phyloP scores from a whole-genome alignment of 768 basidiomycete species.

The Leccinellum rugosiceps region DNA sequence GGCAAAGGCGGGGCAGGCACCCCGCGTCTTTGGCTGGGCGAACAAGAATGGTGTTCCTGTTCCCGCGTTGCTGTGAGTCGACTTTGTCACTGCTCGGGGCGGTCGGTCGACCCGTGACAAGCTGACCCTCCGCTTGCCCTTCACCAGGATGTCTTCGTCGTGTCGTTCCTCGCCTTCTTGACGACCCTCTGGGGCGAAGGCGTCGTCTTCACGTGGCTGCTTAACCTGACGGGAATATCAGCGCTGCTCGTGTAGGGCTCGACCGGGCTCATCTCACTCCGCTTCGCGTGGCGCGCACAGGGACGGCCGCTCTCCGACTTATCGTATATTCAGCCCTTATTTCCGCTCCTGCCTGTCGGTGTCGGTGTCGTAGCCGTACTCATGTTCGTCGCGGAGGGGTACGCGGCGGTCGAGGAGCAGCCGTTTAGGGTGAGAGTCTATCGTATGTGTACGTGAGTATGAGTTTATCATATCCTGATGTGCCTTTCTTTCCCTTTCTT shows the following conservation, averaged over 20 bases:
- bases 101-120: background rate
- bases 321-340: constrained; percentile 56
- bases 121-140: background rate
- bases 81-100: background rate
- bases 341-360: constrained; percentile 48
- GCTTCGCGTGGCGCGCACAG: constrained; percentile 62
- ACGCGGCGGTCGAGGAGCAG: constrained; percentile 42
- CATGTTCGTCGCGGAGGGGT: constrained; percentile 57
- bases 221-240: constrained; percentile 64
- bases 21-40: constrained; percentile 59
- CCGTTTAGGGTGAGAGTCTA: constrained; percentile 41
- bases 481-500: background rate
- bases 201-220: constrained; percentile 54
- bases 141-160: constrained; percentile 44
- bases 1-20: constrained; percentile 65
- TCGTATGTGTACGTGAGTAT: background rate
- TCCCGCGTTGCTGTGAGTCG: constrained; percentile 47
- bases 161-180: constrained; percentile 50
- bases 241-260: constrained; percentile 66
- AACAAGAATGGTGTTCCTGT: constrained; percentile 64
- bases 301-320: constrained; percentile 50
- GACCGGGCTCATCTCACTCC: constrained; percentile 51
- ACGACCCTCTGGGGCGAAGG: constrained; percentile 59
- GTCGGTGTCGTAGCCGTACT: constrained; percentile 47
- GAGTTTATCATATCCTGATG: background rate